Evolutionary conservation across 768 basidiomycete species (phyloP), one percentile per base, ranked within the genome.

Genomic region (Pulveroboletus sp.): DNA sequence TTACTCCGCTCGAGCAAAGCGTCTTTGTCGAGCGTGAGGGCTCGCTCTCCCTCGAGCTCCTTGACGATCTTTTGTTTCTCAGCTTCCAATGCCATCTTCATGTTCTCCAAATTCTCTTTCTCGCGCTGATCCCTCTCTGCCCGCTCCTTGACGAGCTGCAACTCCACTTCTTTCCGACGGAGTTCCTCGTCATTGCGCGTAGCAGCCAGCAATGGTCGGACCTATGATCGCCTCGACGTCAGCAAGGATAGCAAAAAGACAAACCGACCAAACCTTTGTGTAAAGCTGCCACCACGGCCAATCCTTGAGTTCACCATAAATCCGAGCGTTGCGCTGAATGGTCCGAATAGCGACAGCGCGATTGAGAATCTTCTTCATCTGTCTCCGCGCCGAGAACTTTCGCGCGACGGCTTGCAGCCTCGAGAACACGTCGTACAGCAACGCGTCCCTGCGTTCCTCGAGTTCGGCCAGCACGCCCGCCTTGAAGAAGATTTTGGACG

Each of bases 221-320:
- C 85, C 87, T 89, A 48, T n/a, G 39, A 19, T 48, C 34, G 5
- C 22, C 44, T 59, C 47, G 50, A 38, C 3, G 46, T 57, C 43
- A 55, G 43, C 20, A 39, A 36, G 34, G 9, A 45, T 29, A 36
- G 17, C 20, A 3, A 29, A 13, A 13, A 47, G n/a, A 29, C 20
- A 31, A 13, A 4, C 0, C 16, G 6, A 12, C 47, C 68, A 38
- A 53, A 82, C 92, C 75, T 95, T 95, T 3, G 93, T 93, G 64
- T 94, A 99, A 9, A 98, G 76, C 54, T 93, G 89, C 96, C 96
- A 99, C 96, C 96, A 98, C 2, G 95, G 93, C 96, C 96, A 98
- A 45, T 95, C 91, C 39, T 83, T 78, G 24, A 99, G 75, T 47
- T 91, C 86, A 7, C 86, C 84, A 63, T 98, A 98, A 19, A 96